phyloP scores from a whole-genome alignment of 2,329 filamentous ascomycete genomes.

The Conoideocrella luteorostrata region DNA sequence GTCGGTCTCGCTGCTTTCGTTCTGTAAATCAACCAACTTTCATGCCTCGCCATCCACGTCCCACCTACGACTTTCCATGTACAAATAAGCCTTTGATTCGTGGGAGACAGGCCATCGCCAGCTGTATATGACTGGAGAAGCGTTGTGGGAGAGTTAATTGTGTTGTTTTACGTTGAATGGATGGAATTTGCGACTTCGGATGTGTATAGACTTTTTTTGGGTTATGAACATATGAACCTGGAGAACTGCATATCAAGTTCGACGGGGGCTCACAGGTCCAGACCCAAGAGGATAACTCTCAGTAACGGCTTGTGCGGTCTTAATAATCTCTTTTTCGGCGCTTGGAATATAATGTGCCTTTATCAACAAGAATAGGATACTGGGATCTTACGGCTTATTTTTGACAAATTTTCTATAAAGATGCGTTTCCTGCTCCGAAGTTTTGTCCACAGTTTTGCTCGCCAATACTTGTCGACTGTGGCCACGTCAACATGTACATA shows the following conservation, averaged over 20 bases:
- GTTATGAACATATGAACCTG: conserved; percentile 28
- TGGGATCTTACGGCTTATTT: conserved; percentile 17
- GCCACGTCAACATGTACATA: too few relatives aligned
- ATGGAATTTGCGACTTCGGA: conserved; percentile 16
- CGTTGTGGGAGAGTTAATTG: conserved; percentile 19
- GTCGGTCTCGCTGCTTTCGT: conserved; percentile 52
- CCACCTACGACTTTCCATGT: conserved; percentile 34
- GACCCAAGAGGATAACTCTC: conserved; percentile 5
- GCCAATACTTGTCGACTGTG: too few relatives aligned
- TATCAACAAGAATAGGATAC: conserved; percentile 18
- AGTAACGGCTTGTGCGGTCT: conserved; percentile 7
- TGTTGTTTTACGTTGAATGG: conserved; percentile 21
- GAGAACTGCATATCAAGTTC: background rate
- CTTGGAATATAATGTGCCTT: conserved; percentile 26
- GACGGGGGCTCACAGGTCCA: conserved; percentile 1
- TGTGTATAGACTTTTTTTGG: conserved; percentile 28
- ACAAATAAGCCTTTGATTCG: conserved; percentile 30
- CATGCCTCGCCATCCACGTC: conserved; percentile 29
- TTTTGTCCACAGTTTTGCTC: too few relatives aligned
- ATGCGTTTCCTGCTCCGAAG: conserved; percentile 13
- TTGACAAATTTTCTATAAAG: conserved; percentile 14
- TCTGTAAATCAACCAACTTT: conserved; percentile 44
- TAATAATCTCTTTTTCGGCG: conserved; percentile 8
- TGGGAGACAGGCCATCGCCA: conserved; percentile 27
- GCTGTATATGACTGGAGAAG: conserved; percentile 31